Conservation (phyloP, 352 stramenopile species). For the Phytophthora multivora region DNA sequence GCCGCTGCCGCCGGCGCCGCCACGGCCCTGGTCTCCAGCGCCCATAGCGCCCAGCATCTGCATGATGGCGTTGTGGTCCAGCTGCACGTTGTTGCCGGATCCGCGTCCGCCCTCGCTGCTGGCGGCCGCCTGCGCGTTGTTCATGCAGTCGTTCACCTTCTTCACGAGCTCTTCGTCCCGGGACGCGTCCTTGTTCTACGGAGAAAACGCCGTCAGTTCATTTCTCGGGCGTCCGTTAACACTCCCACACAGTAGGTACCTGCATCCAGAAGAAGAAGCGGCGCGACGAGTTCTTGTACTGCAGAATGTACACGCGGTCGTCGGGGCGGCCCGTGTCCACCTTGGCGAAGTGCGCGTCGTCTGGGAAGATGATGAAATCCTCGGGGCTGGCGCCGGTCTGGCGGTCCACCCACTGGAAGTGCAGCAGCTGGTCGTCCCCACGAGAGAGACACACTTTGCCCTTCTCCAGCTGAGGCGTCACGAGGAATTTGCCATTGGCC, state of each 20-base stretch:
- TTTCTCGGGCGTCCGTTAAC: too few relatives aligned
- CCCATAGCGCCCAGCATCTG: slow-evolving; percentile 90
- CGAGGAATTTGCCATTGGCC: slow-evolving; percentile 86
- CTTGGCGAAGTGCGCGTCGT: slow-evolving; percentile 88
- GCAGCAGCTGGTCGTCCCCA: slow-evolving; percentile 89
- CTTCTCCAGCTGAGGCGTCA: slow-evolving; percentile 91
- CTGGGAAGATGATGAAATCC: slow-evolving; percentile 94
- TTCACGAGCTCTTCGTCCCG: slow-evolving; percentile 88
- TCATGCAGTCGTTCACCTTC: slow-evolving; percentile 91
- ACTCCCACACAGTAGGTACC: slow-evolving; percentile 33
- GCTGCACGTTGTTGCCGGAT: slow-evolving; percentile 65
- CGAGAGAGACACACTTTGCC: slow-evolving; percentile 88
- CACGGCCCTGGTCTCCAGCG: slow-evolving; percentile 65
- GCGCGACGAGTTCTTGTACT: slow-evolving; percentile 92
- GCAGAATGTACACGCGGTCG: slow-evolving; percentile 92
- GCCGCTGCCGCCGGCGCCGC: slow-evolving; percentile 36
- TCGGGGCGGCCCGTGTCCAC: slow-evolving; percentile 85
- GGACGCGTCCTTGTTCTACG: slow-evolving; percentile 84
- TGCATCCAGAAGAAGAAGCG: slow-evolving; percentile 97
- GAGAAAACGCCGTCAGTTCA: background rate
- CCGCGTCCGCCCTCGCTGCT: slow-evolving; percentile 32
- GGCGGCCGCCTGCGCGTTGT: slow-evolving; percentile 68
- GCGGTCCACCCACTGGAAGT: slow-evolving; percentile 94
- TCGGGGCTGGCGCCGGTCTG: slow-evolving; percentile 82
- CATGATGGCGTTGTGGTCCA: slow-evolving; percentile 92